Percentiles rank a stretch among this genome's conserved stretches.
Evolutionary conservation across 805 yeast genomes (phyloP).

Genomic region (Lachancea sp.): DNA sequence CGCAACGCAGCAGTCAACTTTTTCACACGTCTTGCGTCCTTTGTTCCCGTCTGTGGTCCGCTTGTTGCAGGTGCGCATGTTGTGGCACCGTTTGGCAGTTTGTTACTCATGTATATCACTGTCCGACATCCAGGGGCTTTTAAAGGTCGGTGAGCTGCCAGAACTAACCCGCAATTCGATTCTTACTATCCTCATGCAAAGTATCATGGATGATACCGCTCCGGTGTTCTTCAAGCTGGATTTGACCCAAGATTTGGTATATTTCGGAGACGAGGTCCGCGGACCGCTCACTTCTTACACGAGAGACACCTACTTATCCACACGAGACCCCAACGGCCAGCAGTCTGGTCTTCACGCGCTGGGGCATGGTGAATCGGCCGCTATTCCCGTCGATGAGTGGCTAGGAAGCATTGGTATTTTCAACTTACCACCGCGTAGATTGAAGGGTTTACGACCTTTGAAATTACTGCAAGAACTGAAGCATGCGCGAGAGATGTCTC

Average conservation of each 20-base stretch:
- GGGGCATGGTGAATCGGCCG: background rate
- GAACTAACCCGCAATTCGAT: slow-evolving; percentile 20
- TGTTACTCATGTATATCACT: slow-evolving; percentile 27
- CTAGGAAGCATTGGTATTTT: slow-evolving; percentile 22
- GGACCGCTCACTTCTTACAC: slow-evolving; percentile 6
- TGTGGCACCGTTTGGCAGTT: slow-evolving; percentile 26
- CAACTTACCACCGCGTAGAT: slow-evolving; percentile 13
- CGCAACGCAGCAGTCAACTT: slow-evolving; percentile 4
- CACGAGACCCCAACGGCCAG: background rate
- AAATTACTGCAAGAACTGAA: slow-evolving; percentile 9
- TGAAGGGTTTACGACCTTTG: slow-evolving; percentile 5
- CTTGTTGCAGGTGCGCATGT: slow-evolving; percentile 17
- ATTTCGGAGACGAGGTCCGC: slow-evolving; percentile 24
- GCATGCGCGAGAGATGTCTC: background rate
- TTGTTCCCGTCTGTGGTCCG: slow-evolving; percentile 15
- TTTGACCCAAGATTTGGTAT: slow-evolving; percentile 22
- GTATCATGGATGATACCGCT: slow-evolving; percentile 24
- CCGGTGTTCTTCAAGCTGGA: slow-evolving; percentile 26
- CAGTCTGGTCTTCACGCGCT: background rate
- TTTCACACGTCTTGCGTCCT: slow-evolving; percentile 8
- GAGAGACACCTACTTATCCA: slow-evolving; percentile 1
- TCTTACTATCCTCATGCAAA: slow-evolving; percentile 25
- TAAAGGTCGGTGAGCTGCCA: slow-evolving; percentile 9
- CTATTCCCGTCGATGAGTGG: slow-evolving; percentile 12
- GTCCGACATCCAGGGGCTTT: slow-evolving; percentile 17